These are phyloP conservation scores for Halophytophthora polymorphica DNA, from an alignment of 352 stramenopile species.

Conservation along the genomic window DNA sequence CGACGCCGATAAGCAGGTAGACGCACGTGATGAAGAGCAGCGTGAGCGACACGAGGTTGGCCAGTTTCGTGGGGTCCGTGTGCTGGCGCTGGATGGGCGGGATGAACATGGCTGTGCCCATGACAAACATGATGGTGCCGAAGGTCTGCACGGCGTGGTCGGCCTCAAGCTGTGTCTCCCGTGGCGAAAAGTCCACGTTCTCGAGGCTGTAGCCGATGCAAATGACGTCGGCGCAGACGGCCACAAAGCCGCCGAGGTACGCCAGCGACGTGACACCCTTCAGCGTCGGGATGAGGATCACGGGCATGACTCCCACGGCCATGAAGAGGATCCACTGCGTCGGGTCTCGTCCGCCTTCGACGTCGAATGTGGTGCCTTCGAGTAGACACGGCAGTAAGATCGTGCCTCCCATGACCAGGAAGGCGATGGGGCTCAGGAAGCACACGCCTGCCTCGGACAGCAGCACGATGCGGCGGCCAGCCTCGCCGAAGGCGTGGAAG, in stretches of 20 bases:
- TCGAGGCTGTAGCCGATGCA: constrained; percentile 51
- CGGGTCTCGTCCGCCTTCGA: constrained; percentile 17
- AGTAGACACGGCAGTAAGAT: constrained; percentile 54
- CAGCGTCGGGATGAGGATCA: constrained; percentile 61
- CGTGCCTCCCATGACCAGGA: constrained; percentile 67
- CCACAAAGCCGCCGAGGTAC: constrained; percentile 43
- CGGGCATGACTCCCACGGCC: constrained; percentile 46
- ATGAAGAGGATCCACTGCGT: constrained; percentile 68
- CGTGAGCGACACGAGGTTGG: constrained; percentile 60
- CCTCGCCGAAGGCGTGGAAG: constrained; percentile 53
- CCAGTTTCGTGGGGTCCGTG: constrained; percentile 39
- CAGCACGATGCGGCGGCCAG: constrained; percentile 46
- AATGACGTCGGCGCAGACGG: constrained; percentile 48
- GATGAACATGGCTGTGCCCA: constrained; percentile 64
- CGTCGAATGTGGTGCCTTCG: constrained; percentile 16
- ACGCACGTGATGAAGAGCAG: constrained; percentile 70
- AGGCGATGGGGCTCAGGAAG: constrained; percentile 68
- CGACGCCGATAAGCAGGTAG: constrained; percentile 64
- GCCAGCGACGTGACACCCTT: constrained; percentile 44
- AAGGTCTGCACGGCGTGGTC: constrained; percentile 49
- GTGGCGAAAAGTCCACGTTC: constrained; percentile 31
- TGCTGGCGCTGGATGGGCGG: constrained; percentile 63
- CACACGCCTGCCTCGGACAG: constrained; percentile 54
- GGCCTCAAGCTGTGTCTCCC: constrained; percentile 49
- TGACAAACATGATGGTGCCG: constrained; percentile 69